Percentiles rank a stretch among this genome's conserved stretches.
Evolutionary conservation across 805 yeast species (phyloP).

Genomic region (Hanseniaspora nectarophila): DNA sequence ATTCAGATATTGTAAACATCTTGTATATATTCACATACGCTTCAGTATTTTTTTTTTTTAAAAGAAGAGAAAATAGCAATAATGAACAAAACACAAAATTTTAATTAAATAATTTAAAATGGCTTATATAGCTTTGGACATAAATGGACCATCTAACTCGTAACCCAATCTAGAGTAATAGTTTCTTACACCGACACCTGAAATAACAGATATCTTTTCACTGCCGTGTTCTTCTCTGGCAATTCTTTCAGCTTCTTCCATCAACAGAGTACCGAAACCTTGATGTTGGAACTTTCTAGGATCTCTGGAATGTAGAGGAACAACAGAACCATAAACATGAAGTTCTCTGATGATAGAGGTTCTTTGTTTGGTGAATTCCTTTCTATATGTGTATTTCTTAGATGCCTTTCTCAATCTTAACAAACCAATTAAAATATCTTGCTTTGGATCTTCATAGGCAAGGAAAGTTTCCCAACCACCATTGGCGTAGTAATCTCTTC

Average conservation of each 20-base stretch:
- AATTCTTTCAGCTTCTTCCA: constrained; percentile 97
- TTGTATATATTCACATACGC: constrained; percentile 1
- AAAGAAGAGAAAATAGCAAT: too few species aligned
- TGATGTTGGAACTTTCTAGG: constrained; percentile 98
- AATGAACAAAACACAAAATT: neutral
- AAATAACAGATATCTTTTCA: constrained; percentile 78
- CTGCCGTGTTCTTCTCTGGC: constrained; percentile 93
- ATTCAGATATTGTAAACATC: neutral
- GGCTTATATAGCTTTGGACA: constrained; percentile 54
- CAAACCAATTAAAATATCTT: constrained; percentile 87
- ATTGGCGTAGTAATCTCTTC: constrained; percentile 93
- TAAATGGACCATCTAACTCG: constrained; percentile 85
- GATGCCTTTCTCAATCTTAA: constrained; percentile 79
- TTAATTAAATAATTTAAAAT: neutral
- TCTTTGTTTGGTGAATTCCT: constrained; percentile 71
- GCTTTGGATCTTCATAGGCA: constrained; percentile 91
- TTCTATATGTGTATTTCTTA: constrained; percentile 78
- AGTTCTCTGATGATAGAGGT: constrained; percentile 93
- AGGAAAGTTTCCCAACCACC: constrained; percentile 98
- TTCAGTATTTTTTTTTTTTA: too few species aligned
- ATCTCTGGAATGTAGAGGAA: constrained; percentile 89
- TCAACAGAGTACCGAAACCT: constrained; percentile 90
- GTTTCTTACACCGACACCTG: constrained; percentile 96
- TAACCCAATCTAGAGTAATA: constrained; percentile 90
- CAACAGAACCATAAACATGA: constrained; percentile 95